Evolutionary conservation across 352 stramenopile genomes (phyloP), one percentile per base, ranked within the genome.

Genomic region (Phytophthora constricta): DNA sequence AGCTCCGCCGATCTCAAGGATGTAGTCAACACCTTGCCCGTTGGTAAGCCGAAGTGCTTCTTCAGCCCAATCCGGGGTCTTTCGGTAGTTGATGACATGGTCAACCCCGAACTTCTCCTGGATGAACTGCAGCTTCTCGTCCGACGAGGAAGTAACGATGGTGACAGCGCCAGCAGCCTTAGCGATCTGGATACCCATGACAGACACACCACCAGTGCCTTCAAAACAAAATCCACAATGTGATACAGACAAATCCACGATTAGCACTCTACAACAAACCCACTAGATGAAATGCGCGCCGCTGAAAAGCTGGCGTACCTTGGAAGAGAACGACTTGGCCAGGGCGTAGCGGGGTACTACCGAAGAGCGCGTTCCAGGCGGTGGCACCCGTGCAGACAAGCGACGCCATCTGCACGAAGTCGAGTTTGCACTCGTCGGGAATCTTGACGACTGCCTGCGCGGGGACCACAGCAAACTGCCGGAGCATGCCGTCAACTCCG

Each of bases 141-240:
- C 56, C 3, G 65, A 70, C 2, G 65, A 74, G 9, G 59, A 74
- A 22, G 65, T 70, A 37, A 65, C 66, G 52, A 75, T 75, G 9
- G 63, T 65, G 20, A 41, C 51, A 8, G 54, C 66, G 1, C 61
- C 66, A 19, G 66, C 66, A 5, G 61, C 67, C 31, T 71, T 65
- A 1, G 67, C 61, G 55, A 74, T 33, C 17, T 66, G 62, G 13
- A 68, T 42, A 28, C 55, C 67, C 14, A 39, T 70, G 51, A 74
- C 66, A 27, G 66, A 70, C 20, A 70, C 66, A 5, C 66, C 60
- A 5, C 52, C 66, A 0, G 66, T 62, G 51, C 55, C 55, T 16
- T 7, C 31, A 37, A n/a, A n/a, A n/a, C n/a, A n/a, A n/a, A n/a
- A n/a, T n/a, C n/a, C n/a, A n/a, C n/a, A n/a, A n/a, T n/a, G n/a